These are phyloP conservation scores for Penicillium turbatum DNA, from an alignment of 495 filamentous ascomycete genomes.

Conservation along the genomic window DNA sequence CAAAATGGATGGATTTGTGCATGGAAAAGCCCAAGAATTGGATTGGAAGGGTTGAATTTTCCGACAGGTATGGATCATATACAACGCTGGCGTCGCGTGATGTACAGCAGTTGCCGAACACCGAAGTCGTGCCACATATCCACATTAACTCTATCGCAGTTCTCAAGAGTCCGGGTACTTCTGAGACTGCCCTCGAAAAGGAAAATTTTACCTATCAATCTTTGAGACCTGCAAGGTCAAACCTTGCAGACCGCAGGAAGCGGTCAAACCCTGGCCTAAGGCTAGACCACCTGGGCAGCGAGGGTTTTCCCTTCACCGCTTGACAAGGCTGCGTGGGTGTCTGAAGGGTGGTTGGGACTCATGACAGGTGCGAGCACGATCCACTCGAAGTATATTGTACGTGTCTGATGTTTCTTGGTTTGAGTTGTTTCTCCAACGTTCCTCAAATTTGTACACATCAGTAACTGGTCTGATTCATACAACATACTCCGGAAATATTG, in stretches of 20 bases:
- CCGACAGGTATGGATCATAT: not conserved
- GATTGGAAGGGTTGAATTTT: not conserved
- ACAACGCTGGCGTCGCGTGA: conserved; percentile 1
- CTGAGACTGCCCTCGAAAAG: not conserved
- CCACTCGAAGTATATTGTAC: conserved; percentile 1
- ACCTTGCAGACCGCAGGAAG: conserved; percentile 31
- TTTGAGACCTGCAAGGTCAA: conserved; percentile 31
- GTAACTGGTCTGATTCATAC: not conserved
- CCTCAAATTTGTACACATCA: not conserved
- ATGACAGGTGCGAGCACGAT: conserved; percentile 12
- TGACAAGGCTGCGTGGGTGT: conserved; percentile 23
- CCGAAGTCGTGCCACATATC: conserved; percentile 10
- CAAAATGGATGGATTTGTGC: not conserved
- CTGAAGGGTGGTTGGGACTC: conserved; percentile 9
- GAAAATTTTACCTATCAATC: not conserved
- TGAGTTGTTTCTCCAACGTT: not conserved
- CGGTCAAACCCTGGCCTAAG: conserved; percentile 29
- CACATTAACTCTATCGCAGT: conserved; percentile 5
- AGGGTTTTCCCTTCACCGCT: conserved; percentile 24
- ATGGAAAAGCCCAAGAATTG: not conserved
- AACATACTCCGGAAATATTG: not conserved
- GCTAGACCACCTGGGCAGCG: conserved; percentile 1
- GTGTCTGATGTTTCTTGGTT: not conserved
- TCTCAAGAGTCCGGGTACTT: not conserved
- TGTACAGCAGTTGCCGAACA: conserved; percentile 4